A percentile compares a stretch with the other conserved stretches of the same genome.
Conservation (phyloP, 192 early-diverging fungal genomes). For the Ramicandelaber brevisporus region DNA sequence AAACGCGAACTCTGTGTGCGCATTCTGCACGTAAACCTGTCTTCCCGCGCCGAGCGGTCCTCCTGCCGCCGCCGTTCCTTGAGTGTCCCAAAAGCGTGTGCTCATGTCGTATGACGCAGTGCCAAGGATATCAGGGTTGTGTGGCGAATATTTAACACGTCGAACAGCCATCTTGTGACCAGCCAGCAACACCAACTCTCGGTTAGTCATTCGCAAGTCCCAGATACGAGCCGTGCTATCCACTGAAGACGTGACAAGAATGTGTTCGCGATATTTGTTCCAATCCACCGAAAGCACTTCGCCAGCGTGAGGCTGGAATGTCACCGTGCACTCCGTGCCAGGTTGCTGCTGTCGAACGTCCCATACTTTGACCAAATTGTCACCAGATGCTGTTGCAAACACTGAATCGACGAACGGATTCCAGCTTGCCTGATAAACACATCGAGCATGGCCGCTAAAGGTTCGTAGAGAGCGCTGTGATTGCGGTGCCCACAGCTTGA, state of each 20-base stretch:
- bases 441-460: constrained; percentile 71
- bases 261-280: constrained; percentile 81
- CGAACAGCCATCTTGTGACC: constrained; percentile 88
- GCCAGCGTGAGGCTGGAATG: constrained; percentile 52
- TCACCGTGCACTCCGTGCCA: constrained; percentile 23
- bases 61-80: constrained; percentile 12
- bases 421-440: constrained; percentile 80
- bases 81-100: constrained; percentile 71
- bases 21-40: constrained; percentile 47
- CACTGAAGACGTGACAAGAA: constrained; percentile 69
- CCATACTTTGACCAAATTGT: constrained; percentile 81
- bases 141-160: constrained; percentile 80
- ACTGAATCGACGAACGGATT: constrained; percentile 44
- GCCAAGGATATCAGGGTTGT: constrained; percentile 50
- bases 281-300: constrained; percentile 86
- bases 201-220: constrained; percentile 59
- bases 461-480: constrained; percentile 47
- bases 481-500: constrained; percentile 89
- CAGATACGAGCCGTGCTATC: constrained; percentile 76
- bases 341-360: constrained; percentile 41
- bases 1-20: constrained; percentile 88
- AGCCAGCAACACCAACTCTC: constrained; percentile 39
- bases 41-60: constrained; percentile 8
- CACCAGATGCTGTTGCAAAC: constrained; percentile 79
- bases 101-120: constrained; percentile 94